phyloP scores from a whole-genome alignment of 202 grass and related monocot genomes.

The Schoenoplectus triqueter region DNA sequence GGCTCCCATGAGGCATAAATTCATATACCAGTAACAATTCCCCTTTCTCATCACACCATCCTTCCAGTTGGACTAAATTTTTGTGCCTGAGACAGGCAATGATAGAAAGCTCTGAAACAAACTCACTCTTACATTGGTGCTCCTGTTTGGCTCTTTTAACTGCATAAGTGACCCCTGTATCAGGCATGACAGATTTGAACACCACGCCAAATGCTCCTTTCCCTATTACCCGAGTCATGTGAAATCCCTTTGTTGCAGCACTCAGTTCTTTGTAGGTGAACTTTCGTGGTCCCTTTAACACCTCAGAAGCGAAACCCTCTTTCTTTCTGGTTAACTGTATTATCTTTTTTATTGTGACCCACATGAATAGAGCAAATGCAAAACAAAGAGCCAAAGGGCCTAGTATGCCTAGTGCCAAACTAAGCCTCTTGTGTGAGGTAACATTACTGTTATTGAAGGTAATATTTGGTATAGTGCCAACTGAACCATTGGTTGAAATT shows the following conservation, averaged over 20 bases:
- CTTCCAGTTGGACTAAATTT: conserved; percentile 81
- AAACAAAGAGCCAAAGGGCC: conserved; percentile 57
- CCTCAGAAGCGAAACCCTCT: conserved; percentile 45
- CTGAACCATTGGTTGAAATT: conserved; percentile 25
- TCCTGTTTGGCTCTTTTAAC: conserved; percentile 87
- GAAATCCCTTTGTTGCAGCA: conserved; percentile 66
- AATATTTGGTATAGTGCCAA: conserved; percentile 22
- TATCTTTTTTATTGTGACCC: conserved; percentile 62
- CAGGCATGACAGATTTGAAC: conserved; percentile 66
- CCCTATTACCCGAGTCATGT: conserved; percentile 66
- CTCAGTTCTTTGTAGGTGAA: conserved; percentile 87
- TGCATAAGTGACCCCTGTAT: conserved; percentile 38
- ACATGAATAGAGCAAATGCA: conserved; percentile 59
- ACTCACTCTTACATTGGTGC: conserved; percentile 77
- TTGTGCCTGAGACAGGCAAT: conserved; percentile 93
- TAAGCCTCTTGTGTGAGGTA: conserved; percentile 44
- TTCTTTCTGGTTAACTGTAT: conserved; percentile 44
- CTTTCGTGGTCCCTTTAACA: conserved; percentile 78
- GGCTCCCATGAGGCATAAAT: conserved; percentile 67
- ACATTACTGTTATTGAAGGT: not conserved
- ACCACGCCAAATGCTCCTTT: conserved; percentile 88
- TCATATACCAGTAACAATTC: conserved; percentile 68
- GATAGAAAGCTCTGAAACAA: conserved; percentile 76
- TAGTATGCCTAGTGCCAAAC: conserved; percentile 56
- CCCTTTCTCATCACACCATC: conserved; percentile 83